Percentiles rank a stretch among this genome's conserved stretches.
Conservation (phyloP, 305 asterid genomes). For the Plantago coronopus region DNA sequence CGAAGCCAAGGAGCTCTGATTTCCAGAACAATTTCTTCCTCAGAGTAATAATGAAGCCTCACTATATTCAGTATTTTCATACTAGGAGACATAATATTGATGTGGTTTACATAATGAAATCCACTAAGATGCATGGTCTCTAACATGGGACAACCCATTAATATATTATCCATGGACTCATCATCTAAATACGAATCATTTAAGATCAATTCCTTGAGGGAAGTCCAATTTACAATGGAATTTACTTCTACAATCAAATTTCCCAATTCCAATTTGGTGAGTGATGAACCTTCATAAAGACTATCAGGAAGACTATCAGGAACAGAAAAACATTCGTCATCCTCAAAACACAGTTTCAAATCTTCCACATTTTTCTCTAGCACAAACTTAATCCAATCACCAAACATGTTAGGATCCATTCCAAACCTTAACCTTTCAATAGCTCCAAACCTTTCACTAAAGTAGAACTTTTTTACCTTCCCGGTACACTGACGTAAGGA, state of each 20-base stretch:
- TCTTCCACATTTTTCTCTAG: not conserved
- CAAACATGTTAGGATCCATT: not conserved
- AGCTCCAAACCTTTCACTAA: too few species aligned
- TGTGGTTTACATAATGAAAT: not conserved
- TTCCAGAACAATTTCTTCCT: fast-evolving
- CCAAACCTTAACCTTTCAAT: too few species aligned
- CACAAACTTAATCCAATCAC: not conserved
- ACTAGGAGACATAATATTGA: not conserved
- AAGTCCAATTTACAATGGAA: not conserved
- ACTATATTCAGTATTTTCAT: not conserved
- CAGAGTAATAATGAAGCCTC: not conserved
- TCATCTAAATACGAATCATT: not conserved
- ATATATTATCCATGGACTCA: not conserved
- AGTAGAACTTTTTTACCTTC: not conserved
- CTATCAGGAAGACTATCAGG: not conserved
- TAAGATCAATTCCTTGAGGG: not conserved
- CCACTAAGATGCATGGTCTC: not conserved
- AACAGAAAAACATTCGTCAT: too few species aligned
- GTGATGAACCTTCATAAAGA: not conserved
- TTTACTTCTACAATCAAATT: not conserved
- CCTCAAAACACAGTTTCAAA: too few species aligned
- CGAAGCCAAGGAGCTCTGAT: conserved; percentile 1
- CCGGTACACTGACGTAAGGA: not conserved
- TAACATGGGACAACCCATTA: not conserved
- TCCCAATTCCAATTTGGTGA: not conserved